Percentiles rank a stretch among this genome's conserved stretches.
Conservation (phyloP, 192 early-diverging fungal genomes). For the Coemansia sp. region DNA sequence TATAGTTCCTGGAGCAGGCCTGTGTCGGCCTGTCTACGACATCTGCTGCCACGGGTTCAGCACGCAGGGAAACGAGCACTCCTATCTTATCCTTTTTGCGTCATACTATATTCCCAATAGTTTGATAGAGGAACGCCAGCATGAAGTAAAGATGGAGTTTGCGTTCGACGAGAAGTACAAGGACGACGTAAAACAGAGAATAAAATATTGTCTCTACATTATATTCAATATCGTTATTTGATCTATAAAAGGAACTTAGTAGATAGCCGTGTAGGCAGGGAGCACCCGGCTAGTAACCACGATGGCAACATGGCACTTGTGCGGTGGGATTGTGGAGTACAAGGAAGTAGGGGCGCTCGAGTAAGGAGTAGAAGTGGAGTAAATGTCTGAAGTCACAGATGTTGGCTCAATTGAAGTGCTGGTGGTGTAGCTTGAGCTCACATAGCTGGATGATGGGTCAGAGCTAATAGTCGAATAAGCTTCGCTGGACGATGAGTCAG, state of each 20-base stretch:
- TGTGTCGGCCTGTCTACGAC: conserved; percentile 90
- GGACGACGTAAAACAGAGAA: conserved; percentile 34
- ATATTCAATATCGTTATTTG: not conserved
- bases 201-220: not conserved
- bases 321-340: not conserved
- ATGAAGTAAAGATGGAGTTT: conserved; percentile 70
- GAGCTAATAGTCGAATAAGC: not conserved
- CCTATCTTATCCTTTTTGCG: conserved; percentile 92
- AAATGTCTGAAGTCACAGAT: not conserved
- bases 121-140: conserved; percentile 58
- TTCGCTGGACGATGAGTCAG: not conserved
- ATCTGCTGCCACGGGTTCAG: conserved; percentile 79
- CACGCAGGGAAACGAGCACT: conserved; percentile 93
- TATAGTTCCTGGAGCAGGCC: conserved; percentile 93
- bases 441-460: not conserved
- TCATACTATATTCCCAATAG: conserved; percentile 97
- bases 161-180: conserved; percentile 66
- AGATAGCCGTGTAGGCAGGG: not conserved
- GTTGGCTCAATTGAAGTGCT: not conserved
- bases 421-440: not conserved
- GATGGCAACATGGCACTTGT: not conserved
- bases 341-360: not conserved
- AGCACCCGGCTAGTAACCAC: not conserved
- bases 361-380: not conserved
- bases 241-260: not conserved